phyloP scores from a whole-genome alignment of 2,329 filamentous ascomycete species.

The Westerdykella sp. region DNA sequence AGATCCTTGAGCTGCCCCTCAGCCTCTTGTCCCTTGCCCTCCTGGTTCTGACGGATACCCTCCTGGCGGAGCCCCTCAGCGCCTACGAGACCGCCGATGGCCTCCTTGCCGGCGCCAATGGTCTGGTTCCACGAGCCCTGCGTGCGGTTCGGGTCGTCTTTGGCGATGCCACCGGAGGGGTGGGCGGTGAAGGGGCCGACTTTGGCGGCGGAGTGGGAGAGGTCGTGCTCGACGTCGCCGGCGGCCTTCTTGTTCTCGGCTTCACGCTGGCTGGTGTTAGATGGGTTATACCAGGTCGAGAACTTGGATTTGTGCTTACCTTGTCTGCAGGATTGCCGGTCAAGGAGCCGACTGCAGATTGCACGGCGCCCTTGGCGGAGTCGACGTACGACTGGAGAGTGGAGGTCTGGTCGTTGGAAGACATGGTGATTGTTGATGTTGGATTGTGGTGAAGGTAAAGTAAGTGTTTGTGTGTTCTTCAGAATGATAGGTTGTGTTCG shows the following conservation, averaged over 20 bases:
- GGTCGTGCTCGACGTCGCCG: constrained; percentile 61
- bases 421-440: constrained; percentile 36
- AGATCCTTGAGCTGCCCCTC: constrained; percentile 74
- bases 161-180: constrained; percentile 61
- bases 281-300: background rate
- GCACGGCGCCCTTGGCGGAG: constrained; percentile 64
- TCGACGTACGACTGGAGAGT: constrained; percentile 65
- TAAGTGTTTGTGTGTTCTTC: background rate
- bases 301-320: constrained; percentile 30
- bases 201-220: constrained; percentile 69
- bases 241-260: constrained; percentile 60
- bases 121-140: constrained; percentile 82
- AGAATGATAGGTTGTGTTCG: background rate
- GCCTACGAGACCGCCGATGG: constrained; percentile 68
- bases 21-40: constrained; percentile 76
- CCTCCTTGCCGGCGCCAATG: constrained; percentile 77
- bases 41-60: constrained; percentile 70
- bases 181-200: constrained; percentile 66
- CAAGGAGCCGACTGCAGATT: constrained; percentile 64
- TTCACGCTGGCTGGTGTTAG: constrained; percentile 43
- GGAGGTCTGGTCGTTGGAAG: constrained; percentile 55
- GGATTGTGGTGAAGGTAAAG: background rate
- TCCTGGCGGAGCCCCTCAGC: constrained; percentile 66
- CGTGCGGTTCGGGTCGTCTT: constrained; percentile 66
- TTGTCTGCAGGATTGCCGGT: constrained; percentile 67